Percentiles rank a stretch among this genome's conserved stretches.
Evolutionary conservation across 345 rosid species (phyloP).

Genomic region (Eucalyptus marginata): DNA sequence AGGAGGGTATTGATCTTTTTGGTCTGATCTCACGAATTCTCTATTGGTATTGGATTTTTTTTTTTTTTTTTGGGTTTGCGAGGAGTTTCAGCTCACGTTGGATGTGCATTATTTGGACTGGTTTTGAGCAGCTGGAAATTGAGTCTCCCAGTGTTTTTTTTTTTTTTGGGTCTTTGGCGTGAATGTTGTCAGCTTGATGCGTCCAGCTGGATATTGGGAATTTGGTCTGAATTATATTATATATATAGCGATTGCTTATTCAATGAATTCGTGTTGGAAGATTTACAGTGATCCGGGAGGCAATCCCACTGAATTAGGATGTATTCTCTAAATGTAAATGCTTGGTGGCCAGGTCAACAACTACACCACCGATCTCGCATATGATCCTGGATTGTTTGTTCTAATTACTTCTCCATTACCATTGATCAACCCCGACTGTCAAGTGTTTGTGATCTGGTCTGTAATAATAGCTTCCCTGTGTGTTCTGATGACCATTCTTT

Average conservation of each 20-base stretch:
- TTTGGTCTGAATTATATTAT: neutral
- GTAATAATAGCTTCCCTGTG: neutral
- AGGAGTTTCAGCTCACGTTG: neutral
- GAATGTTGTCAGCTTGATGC: neutral
- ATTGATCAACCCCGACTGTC: neutral
- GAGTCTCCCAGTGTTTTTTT: neutral
- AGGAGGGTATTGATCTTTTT: constrained; percentile 21
- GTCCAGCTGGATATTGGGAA: neutral
- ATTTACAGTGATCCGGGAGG: neutral
- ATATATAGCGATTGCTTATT: neutral
- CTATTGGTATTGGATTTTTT: neutral
- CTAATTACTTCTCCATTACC: neutral
- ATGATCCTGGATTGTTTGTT: neutral
- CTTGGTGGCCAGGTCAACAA: neutral
- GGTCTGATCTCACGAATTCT: neutral
- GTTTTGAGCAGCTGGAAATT: neutral
- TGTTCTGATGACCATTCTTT: neutral
- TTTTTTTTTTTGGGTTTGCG: neutral
- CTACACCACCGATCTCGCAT: neutral
- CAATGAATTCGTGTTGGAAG: neutral
- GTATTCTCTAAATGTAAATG: neutral
- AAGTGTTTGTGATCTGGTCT: neutral
- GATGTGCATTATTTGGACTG: neutral
- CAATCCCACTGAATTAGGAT: neutral
- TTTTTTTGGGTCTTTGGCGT: neutral